These are phyloP conservation scores for Schizosaccharomyces octosporus DNA, from an alignment of 805 yeast species.

Conservation along the genomic window DNA sequence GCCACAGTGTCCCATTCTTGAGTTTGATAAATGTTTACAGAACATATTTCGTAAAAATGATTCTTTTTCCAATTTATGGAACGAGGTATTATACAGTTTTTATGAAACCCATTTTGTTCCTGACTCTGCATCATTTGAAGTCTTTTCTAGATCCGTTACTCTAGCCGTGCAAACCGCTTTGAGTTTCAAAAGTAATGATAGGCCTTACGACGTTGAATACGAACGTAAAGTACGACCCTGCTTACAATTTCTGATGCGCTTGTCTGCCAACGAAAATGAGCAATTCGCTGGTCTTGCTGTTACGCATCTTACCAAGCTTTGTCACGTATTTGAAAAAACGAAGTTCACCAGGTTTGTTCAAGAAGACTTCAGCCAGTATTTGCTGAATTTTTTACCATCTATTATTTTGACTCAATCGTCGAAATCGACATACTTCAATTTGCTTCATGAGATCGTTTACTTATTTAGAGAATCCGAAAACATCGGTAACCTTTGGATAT, in stretches of 20 bases:
- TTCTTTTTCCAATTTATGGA: not conserved
- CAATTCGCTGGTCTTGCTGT: not conserved
- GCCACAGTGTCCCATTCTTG: not conserved
- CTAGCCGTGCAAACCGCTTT: not conserved
- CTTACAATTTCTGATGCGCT: not conserved
- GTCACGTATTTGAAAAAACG: not conserved
- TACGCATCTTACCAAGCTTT: not conserved
- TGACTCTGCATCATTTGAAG: not conserved
- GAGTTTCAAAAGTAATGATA: not conserved
- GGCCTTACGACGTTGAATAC: not conserved
- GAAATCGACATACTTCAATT: not conserved
- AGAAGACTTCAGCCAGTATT: not conserved
- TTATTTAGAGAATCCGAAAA: not conserved
- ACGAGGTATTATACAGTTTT: not conserved
- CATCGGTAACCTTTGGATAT: not conserved
- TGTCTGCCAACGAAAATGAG: not conserved
- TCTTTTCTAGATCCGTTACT: not conserved
- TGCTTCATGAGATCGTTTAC: not conserved
- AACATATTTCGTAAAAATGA: not conserved
- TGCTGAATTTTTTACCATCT: not conserved
- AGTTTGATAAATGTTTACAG: not conserved
- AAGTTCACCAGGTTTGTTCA: not conserved
- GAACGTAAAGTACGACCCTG: not conserved
- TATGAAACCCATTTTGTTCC: not conserved
- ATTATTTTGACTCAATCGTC: not conserved